These are phyloP conservation scores for Stromatinia cepivora DNA, from an alignment of 2,329 filamentous ascomycete genomes.

Conservation along the genomic window DNA sequence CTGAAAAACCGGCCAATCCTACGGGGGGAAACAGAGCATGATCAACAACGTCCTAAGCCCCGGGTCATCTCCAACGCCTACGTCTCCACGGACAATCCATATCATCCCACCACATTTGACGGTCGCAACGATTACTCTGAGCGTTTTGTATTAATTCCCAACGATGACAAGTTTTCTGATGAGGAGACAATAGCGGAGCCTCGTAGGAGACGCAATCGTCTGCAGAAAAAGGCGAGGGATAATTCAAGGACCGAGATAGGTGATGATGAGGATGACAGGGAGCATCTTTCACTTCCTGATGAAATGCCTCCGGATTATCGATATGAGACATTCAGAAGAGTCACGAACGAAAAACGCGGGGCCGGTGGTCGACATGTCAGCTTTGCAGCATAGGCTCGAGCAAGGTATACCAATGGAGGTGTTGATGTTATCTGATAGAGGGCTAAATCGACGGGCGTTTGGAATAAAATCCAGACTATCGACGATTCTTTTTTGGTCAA, in stretches of 20 bases:
- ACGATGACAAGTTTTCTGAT: neutral
- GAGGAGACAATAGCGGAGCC: neutral
- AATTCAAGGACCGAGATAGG: neutral
- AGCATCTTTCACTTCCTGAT: neutral
- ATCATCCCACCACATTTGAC: neutral
- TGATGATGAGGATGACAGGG: neutral
- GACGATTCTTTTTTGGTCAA: neutral
- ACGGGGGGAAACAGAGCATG: neutral
- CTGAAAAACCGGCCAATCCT: neutral
- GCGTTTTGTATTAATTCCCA: neutral
- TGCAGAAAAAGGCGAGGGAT: neutral
- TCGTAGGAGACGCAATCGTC: neutral
- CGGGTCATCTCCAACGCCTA: neutral
- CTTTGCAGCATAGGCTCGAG: neutral
- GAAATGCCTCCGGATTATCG: neutral
- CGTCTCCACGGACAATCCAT: neutral
- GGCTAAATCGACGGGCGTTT: neutral
- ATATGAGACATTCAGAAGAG: neutral
- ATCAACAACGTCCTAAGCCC: neutral
- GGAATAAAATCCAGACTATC: neutral
- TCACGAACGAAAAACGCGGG: neutral
- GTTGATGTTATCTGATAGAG: neutral
- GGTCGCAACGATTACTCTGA: neutral
- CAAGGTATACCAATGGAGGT: neutral
- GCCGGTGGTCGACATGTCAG: slow-evolving; percentile 7